Evolutionary conservation across 257 asterid species (phyloP).

Genomic region (Nemophila menziesii): DNA sequence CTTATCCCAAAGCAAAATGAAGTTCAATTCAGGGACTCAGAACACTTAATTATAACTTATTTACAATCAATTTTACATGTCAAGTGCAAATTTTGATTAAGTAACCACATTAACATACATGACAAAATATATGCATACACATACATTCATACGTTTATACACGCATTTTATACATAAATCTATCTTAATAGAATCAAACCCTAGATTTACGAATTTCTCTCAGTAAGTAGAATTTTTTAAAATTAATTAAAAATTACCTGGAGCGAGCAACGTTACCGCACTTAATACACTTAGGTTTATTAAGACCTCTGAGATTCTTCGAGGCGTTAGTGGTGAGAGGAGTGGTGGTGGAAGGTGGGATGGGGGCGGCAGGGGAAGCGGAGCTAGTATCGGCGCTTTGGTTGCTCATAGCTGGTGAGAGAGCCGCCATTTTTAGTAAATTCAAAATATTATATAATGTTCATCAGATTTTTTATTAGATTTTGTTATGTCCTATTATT

Average conservation of each 20-base stretch:
- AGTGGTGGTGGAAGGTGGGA: slow-evolving; percentile 15
- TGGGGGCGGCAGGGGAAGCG: slow-evolving; percentile 4
- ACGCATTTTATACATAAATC: not conserved
- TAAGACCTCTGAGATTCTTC: slow-evolving; percentile 78
- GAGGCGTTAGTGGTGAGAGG: slow-evolving; percentile 27
- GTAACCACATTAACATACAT: not conserved
- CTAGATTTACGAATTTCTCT: not conserved
- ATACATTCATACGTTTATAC: not conserved
- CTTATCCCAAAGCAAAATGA: not conserved
- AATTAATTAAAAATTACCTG: slow-evolving; percentile 29
- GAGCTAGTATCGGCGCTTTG: slow-evolving; percentile 15
- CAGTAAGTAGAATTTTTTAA: too few species aligned
- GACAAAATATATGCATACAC: too few species aligned
- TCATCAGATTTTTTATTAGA: too few species aligned
- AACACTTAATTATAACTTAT: not conserved
- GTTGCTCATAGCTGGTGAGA: slow-evolving; percentile 28
- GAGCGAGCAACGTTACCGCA: slow-evolving; percentile 99
- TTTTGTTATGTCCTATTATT: too few species aligned
- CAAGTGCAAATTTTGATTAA: not conserved
- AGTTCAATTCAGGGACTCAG: not conserved
- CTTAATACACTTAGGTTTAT: slow-evolving; percentile 95
- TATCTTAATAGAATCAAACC: not conserved
- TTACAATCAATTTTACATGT: not conserved
- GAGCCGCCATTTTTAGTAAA: slow-evolving; percentile 17
- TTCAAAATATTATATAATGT: not conserved